Base-by-base conservation (phyloP, 176 grass and related monocot species). In the Phragmites australis region DNA sequence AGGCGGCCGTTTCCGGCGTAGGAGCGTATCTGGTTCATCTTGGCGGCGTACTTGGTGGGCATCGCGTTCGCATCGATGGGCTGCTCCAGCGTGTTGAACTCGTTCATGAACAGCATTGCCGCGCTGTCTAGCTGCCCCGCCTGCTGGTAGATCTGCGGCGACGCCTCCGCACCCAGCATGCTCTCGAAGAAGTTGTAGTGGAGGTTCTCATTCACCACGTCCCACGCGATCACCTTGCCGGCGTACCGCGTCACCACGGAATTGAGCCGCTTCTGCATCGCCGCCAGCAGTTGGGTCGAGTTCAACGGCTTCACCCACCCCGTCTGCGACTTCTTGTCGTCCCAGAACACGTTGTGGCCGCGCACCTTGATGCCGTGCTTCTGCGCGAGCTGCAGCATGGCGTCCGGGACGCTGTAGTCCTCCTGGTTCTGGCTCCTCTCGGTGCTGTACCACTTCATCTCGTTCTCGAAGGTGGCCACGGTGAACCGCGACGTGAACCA, bases 311-410 rank as follows among this genome's bases (percentile, higher is more conserved):
- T 16, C 84, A 86, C 84, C 84, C 84, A 86, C 47, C 1, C 22
- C 39, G 80, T 57, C 84, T 86, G 84, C 21, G 68, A 18, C 49
- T 9, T 66, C 51, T 68, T 51, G 65, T 92, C 90, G 79, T 97
- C 76, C 94, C 94, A 97, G 76, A 97, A 72, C 48, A 97, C 87
- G 22, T 97, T 97, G 85, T 97, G 94, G 1, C 87, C 93, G 9
- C 85, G 81, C 58, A 93, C 85, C 60, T 57, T 45, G 68, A 88
- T 74, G 34, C 56, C 17, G 53, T 90, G 43, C 70, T 32, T 44
- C 58, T 88, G 65, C 5, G 82, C 82, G 2, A 96, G 89, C 1
- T 60, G 21, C 8, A 96, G 68, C 93, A 96, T 96, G 27, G 75
- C 79, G 45, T 96, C 93, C 0, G 93, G 64, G 51, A 85, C 41